Evolutionary conservation across 306 rosid genomes (phyloP).

Genomic region (Lagenaria siceraria): DNA sequence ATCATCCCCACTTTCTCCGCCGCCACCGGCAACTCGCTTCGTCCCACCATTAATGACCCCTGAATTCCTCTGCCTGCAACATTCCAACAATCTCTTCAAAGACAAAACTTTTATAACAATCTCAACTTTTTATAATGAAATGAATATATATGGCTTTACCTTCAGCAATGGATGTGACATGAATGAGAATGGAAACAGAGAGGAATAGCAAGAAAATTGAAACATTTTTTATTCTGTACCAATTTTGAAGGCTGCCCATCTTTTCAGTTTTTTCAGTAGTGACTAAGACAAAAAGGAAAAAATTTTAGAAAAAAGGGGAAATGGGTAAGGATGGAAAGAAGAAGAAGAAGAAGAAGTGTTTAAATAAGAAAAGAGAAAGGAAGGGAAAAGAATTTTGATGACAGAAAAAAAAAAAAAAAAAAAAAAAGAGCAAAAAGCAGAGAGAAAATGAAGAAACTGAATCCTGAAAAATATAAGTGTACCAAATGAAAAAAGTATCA

Average conservation of each 20-base stretch:
- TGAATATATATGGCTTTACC: conserved; percentile 16
- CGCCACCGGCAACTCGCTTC: neutral
- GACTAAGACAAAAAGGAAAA: neutral
- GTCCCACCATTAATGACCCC: neutral
- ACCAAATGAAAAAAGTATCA: conserved; percentile 19
- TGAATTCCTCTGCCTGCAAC: neutral
- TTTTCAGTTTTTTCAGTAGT: conserved; percentile 5
- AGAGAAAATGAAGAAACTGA: neutral
- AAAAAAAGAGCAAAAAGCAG: no score
- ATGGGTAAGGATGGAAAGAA: neutral
- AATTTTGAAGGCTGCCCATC: conserved; percentile 40
- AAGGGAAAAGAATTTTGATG: conserved; percentile 5
- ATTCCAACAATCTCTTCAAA: no score
- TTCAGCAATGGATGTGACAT: conserved; percentile 28
- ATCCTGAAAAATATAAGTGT: neutral
- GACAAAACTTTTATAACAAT: no score
- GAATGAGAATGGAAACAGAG: conserved; percentile 26
- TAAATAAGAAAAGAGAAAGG: neutral
- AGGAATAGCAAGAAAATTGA: conserved; percentile 23
- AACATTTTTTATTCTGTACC: conserved; percentile 31
- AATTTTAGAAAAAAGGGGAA: neutral
- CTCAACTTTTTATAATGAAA: no score
- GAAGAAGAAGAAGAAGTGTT: neutral
- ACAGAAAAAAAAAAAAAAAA: conserved; percentile 10
- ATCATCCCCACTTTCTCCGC: neutral